phyloP scores from a whole-genome alignment of 805 yeast species.

The Kluyveromyces siamensis region DNA sequence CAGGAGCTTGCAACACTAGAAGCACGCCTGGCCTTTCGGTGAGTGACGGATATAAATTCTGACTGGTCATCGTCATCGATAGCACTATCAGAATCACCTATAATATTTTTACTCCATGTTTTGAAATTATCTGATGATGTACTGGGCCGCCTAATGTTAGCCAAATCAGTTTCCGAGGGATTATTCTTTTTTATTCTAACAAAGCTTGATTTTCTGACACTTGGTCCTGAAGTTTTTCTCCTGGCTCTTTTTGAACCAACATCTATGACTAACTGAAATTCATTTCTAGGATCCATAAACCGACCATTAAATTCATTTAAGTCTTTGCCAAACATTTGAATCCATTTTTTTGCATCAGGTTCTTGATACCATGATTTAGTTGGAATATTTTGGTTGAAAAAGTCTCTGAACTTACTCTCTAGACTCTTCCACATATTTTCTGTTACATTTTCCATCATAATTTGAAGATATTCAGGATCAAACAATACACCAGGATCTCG shows the following conservation, averaged over 20 bases:
- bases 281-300: conserved; percentile 30
- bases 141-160: conserved; percentile 6
- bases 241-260: conserved; percentile 10
- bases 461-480: conserved; percentile 35
- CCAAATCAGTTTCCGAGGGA: conserved; percentile 1
- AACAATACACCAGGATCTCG: conserved; percentile 56
- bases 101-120: not conserved
- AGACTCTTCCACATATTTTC: conserved; percentile 16
- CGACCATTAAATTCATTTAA: conserved; percentile 31
- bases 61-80: conserved; percentile 22
- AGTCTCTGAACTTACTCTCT: conserved; percentile 9
- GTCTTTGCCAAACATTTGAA: conserved; percentile 30
- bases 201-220: not conserved
- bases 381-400: conserved; percentile 2
- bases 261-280: conserved; percentile 32
- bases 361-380: conserved; percentile 26
- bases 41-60: conserved; percentile 29
- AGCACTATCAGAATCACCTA: conserved; percentile 15
- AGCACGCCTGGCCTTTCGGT: conserved; percentile 10
- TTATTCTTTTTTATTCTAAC: not conserved
- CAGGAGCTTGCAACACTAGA: not conserved
- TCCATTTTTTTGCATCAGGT: conserved; percentile 16
- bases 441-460: conserved; percentile 24
- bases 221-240: conserved; percentile 5
- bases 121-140: not conserved